Base-by-base conservation (phyloP, 805 yeast genomes). In the Yarrowia bubula region DNA sequence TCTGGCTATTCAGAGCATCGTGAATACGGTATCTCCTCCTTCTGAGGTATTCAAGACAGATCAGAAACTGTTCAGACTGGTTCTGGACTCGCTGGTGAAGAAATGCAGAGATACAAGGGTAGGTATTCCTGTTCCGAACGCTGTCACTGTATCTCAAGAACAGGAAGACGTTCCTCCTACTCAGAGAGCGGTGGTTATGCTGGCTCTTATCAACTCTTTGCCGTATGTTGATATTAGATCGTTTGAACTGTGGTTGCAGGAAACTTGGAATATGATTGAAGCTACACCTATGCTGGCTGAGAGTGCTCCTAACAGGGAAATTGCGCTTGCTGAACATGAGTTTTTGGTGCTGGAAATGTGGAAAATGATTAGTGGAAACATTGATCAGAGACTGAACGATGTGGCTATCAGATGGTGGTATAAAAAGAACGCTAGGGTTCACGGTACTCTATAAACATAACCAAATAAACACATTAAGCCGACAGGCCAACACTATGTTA, bases 331-430 rank as follows among this genome's bases (percentile, higher is more conserved):
- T 4, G 89, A 86, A 69, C 71, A 69, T 18, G 66, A 67, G 1
- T 80, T 73, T 42, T 75, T 86, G 62, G 71, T 75, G 11, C 75
- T 73, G 18, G 72, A 73, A 48, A 70, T 85, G 53, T 86, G 90
- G 88, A 80, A 78, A 44, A 75, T 80, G 32, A 72, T 87, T 3
- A 80, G 87, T 55, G 87, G 84, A 68, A 86, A 83, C 66, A 76
- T 83, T 64, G 87, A 84, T 68, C 75, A 84, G 65, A 84, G 84
- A 68, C 78, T 87, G 68, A 81, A 85, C 5, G 82, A 80, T 47
- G 64, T 83, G 44, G 89, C 84, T 1, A 78, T 83, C 61, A 74
- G 75, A 22, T 86, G 90, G 89, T 86, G 90, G 90, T 86, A 85
- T 71, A 80, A 79, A 28, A 58, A 33, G 38, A 43, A 32, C 15